A percentile compares a stretch with the other conserved stretches of the same genome.
Conservation (phyloP, 2,329 filamentous ascomycete species). For the Emydomyces testavorans region DNA sequence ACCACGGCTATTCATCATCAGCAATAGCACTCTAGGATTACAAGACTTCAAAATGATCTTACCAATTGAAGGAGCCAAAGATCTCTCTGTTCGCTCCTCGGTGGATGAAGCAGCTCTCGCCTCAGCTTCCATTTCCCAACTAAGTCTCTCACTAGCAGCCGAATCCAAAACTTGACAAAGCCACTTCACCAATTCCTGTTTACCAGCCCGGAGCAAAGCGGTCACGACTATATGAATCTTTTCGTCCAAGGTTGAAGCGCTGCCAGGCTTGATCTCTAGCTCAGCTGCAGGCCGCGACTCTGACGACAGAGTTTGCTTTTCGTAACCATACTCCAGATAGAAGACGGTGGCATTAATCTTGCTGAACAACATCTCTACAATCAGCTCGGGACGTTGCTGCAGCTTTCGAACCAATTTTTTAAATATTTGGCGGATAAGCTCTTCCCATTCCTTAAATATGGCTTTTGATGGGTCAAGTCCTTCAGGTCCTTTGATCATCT, state of each 20-base stretch:
- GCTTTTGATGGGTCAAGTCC: slow-evolving; percentile 55
- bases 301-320: slow-evolving; percentile 60
- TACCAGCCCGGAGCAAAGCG: slow-evolving; percentile 66
- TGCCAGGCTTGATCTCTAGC: slow-evolving; percentile 65
- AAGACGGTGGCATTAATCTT: slow-evolving; percentile 74
- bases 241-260: slow-evolving; percentile 50
- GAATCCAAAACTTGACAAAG: slow-evolving; percentile 58
- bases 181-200: slow-evolving; percentile 68
- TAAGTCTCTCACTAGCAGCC: slow-evolving; percentile 60
- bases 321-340: slow-evolving; percentile 82
- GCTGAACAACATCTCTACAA: slow-evolving; percentile 89
- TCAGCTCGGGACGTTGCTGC: slow-evolving; percentile 68
- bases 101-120: slow-evolving; percentile 41
- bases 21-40: background rate
- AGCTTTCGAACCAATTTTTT: slow-evolving; percentile 73
- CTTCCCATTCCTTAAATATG: slow-evolving; percentile 82
- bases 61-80: slow-evolving; percentile 32
- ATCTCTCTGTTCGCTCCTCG: slow-evolving; percentile 20
- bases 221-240: slow-evolving; percentile 72
- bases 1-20: slow-evolving; percentile 41
- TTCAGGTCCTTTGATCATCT: slow-evolving; percentile 81
- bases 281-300: slow-evolving; percentile 62
- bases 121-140: slow-evolving; percentile 63
- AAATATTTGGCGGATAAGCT: slow-evolving; percentile 73
- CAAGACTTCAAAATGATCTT: slow-evolving; percentile 26